Base-by-base conservation (phyloP, 169 alveolate genomes). In the Perkinsus olseni region DNA sequence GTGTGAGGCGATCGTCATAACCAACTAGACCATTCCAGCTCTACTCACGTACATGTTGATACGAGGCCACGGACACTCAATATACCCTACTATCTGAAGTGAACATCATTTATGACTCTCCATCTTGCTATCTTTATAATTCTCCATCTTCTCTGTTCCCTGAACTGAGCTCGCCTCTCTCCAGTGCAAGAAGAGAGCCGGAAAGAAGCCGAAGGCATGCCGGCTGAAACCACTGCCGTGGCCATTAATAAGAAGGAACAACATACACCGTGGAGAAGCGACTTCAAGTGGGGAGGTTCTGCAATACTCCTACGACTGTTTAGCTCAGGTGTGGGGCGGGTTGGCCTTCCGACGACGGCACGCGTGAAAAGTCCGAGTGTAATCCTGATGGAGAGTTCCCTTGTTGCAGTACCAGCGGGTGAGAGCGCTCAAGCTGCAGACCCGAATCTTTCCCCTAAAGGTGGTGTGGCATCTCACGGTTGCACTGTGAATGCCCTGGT, bases 401-500 rank as follows among this genome's bases (percentile, higher is more conserved):
- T 3, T 62, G 82, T 28, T 62, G 82, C 82, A 62, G 82, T 24
- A 28, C 82, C 10, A 62, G 82, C 82, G 82, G 82, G 82, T 62
- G 28, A 28, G 82, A 45, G 37, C 28, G 82, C 82, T 62, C 36
- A 62, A 62, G 1, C 82, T 28, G 10, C 28, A 62, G 82, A 28
- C 36, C 31, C 36, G 1, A 21, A 13, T 13, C 82, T 8, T 28
- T 62, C 31, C n/a, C n/a, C n/a, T 62, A 24, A 8, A 62, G 82
- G 31, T 62, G 82, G 82, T 62, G 82, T 28, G 82, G 82, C 17
- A 62, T 62, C 82, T 62, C 82, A 24, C 1, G 82, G 17, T 24
- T 62, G 82, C 82, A 37, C 28, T 91, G 93, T 51, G 93, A 91
- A 36, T 91, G 93, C 39, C 39, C 74, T 13, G 74, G 37, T 17